Conservation (phyloP, 2,329 filamentous ascomycete genomes). For the Fusarium newnesense region DNA sequence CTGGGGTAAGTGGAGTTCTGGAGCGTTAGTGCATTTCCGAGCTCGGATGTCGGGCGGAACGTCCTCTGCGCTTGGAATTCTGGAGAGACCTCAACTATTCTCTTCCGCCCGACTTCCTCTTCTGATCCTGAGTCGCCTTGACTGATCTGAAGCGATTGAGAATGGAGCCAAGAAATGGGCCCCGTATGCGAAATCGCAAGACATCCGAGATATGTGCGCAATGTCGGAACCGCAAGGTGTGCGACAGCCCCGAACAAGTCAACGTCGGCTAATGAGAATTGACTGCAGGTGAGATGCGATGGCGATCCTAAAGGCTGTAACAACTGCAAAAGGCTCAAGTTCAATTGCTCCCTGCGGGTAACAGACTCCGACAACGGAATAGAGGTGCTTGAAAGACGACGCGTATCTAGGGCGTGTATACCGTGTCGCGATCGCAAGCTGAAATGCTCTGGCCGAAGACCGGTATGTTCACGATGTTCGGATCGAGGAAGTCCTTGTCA, state of each 20-base stretch:
- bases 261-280: neutral
- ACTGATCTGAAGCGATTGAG: neutral
- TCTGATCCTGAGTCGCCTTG: neutral
- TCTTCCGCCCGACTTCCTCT: conserved; percentile 25
- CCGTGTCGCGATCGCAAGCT: conserved; percentile 17
- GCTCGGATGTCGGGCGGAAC: conserved; percentile 23
- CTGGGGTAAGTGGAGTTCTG: conserved; percentile 8
- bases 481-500: neutral
- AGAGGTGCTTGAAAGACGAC: conserved; percentile 1
- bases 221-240: conserved; percentile 28
- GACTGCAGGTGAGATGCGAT: conserved; percentile 14
- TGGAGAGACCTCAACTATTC: neutral
- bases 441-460: conserved; percentile 15
- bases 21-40: neutral
- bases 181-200: conserved; percentile 14
- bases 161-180: neutral
- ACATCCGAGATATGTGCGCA: conserved; percentile 25
- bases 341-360: conserved; percentile 2
- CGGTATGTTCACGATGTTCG: conserved; percentile 8
- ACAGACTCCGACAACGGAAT: neutral
- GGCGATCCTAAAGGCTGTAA: conserved; percentile 1
- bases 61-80: neutral
- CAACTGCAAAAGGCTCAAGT: conserved; percentile 15
- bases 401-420: conserved; percentile 17
- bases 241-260: neutral